Base-by-base conservation (phyloP, 2,329 filamentous ascomycete species). In the Neofusicoccum cordaticola region DNA sequence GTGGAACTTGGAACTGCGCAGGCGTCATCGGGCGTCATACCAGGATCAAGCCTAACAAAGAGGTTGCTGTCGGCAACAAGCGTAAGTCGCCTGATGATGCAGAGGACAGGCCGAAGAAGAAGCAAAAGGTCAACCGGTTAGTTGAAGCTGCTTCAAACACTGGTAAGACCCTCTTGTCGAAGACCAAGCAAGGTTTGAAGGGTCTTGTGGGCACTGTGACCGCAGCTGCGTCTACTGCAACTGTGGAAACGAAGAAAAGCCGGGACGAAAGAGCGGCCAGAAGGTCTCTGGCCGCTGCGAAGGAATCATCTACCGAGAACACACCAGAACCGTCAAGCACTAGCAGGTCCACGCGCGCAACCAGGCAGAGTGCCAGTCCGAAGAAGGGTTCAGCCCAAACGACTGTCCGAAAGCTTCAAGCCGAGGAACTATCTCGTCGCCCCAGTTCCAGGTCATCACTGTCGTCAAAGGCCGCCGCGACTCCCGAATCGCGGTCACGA, bases 1-100 rank as follows among this genome's bases (percentile, higher is more conserved):
- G 87, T 71, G 87, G 87, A 35, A 81, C 86, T 8, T 73, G 79
- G 8, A 83, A 82, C 41, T 90, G 87, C 70, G 84, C 87, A 67
- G 88, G 87, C 53, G 82, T 87, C 44, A 78, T 90, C 41, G 86
- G 85, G 12, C 84, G 84, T 9, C 83, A 81, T 61, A 80, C 82
- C 4, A 84, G 83, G 70, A 82, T 85, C 61, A 79, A 79, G 8
- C 66, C 68, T 27, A 73, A 76, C 34, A 65, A 65, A 34, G 62
- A 58, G 22, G 51, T 17, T 3, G 15, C 63, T 35, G n/a, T 31
- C 22, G 63, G 63, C 12, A 60, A 37, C 47, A 65, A 65, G n/a
- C 63, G 63, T 17, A 60, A 53, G 35, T 53, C 47, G 3, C 47
- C 53, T 9, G 53, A 60, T 41, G 61, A 63, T 12, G 39, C 27